Conservation (phyloP, 768 basidiomycete genomes). For the Gloeostereum incarnatum region DNA sequence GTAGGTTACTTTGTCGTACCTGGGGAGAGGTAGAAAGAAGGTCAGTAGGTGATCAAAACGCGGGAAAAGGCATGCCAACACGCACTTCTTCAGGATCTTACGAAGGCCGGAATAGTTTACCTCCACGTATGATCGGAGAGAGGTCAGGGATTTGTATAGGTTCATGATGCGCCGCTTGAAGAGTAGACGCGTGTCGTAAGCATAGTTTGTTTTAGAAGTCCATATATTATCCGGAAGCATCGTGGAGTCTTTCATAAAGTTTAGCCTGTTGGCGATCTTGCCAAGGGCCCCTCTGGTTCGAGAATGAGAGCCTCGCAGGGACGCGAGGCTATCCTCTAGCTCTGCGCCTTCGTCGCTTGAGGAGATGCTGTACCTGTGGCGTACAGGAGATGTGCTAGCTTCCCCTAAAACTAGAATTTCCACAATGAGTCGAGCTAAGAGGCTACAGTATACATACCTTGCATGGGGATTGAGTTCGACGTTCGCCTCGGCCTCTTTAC, state of each 20-base stretch:
- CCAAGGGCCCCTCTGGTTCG: constrained; percentile 15
- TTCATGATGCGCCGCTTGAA: constrained; percentile 87
- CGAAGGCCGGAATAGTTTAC: constrained; percentile 90
- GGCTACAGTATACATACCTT: no score
- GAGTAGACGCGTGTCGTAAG: constrained; percentile 72
- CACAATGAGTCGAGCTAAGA: constrained; percentile 14
- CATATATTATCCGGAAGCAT: constrained; percentile 49
- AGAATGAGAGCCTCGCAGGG: constrained; percentile 12
- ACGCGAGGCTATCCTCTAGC: constrained; percentile 27
- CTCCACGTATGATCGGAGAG: constrained; percentile 81
- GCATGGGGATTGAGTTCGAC: no score
- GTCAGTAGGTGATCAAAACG: constrained; percentile 7
- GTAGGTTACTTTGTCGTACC: constrained; percentile 91
- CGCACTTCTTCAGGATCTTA: constrained; percentile 92
- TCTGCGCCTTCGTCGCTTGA: constrained; percentile 36
- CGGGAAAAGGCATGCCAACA: constrained; percentile 5
- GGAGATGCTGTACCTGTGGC: constrained; percentile 30
- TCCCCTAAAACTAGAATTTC: constrained; percentile 5
- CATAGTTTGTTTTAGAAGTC: constrained; percentile 73
- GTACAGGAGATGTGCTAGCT: constrained; percentile 11
- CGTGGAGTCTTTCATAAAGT: constrained; percentile 35
- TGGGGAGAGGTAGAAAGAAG: constrained; percentile 23
- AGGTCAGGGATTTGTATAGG: constrained; percentile 68
- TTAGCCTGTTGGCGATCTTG: constrained; percentile 37
- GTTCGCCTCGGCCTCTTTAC: constrained; percentile 22